A percentile compares a stretch with the other conserved stretches of the same genome.
These are phyloP conservation scores for Sphagnum fallax DNA, from an alignment of 228 moss, liverwort and hornwort species.

Conservation along the genomic window DNA sequence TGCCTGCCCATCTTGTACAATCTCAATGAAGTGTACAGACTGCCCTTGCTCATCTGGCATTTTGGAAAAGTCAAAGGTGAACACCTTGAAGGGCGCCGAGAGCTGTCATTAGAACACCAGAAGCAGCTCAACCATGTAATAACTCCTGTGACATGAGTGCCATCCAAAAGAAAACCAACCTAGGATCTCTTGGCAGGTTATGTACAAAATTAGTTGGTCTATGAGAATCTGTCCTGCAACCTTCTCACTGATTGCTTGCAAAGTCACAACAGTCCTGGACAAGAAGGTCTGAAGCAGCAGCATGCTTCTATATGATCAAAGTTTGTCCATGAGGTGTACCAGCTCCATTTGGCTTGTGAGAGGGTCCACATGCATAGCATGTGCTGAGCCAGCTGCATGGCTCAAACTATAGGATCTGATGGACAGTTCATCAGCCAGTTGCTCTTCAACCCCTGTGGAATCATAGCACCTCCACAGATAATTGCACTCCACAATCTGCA, in stretches of 20 bases:
- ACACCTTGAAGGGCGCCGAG: constrained; percentile 75
- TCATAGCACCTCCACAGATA: constrained; percentile 72
- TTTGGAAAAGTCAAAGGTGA: constrained; percentile 66
- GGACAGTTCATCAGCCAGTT: constrained; percentile 49
- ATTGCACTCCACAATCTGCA: constrained; percentile 79
- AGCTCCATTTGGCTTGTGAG: constrained; percentile 43
- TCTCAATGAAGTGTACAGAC: constrained; percentile 31
- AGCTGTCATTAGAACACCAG: constrained; percentile 26
- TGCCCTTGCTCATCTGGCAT: constrained; percentile 44
- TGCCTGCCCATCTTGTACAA: constrained; percentile 43
- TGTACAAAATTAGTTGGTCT: too few species aligned
- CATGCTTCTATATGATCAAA: too few species aligned
- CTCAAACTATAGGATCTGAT: constrained; percentile 16
- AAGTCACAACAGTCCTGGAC: too few species aligned
- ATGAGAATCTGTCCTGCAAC: background rate
- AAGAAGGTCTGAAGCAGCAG: too few species aligned
- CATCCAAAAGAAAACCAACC: background rate
- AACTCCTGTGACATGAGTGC: background rate
- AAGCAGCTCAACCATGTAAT: background rate
- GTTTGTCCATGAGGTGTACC: constrained; percentile 16
- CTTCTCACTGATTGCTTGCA: too few species aligned
- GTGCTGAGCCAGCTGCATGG: constrained; percentile 38
- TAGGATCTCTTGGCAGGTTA: too few species aligned
- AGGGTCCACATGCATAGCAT: constrained; percentile 60
- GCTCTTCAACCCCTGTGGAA: constrained; percentile 59